A percentile compares a stretch with the other conserved stretches of the same genome.
These are phyloP conservation scores for Coemansia sp. DNA, from an alignment of 192 early-diverging fungal species.

Conservation along the genomic window DNA sequence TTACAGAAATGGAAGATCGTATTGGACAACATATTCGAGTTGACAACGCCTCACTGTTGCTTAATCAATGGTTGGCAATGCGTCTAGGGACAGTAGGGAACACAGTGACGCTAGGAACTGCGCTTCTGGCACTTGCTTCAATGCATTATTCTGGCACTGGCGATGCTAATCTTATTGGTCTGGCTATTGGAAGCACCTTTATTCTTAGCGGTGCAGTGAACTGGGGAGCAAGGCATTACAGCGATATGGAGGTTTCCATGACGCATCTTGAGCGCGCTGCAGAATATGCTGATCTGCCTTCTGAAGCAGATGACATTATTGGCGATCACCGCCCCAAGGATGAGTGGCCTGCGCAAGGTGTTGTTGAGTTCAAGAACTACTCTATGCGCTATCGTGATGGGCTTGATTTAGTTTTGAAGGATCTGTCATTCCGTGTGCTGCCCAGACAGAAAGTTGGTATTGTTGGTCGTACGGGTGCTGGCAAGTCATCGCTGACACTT, in stretches of 20 bases:
- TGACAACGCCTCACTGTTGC: conserved; percentile 66
- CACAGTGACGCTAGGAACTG: conserved; percentile 71
- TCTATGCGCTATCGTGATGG: no score
- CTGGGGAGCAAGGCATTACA: conserved; percentile 75
- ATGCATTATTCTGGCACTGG: conserved; percentile 52
- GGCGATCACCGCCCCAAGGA: conserved; percentile 21
- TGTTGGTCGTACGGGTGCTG: no score
- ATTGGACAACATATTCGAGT: conserved; percentile 76
- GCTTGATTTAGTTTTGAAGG: no score
- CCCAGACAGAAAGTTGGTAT: no score
- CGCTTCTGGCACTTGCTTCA: conserved; percentile 66
- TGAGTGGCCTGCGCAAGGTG: conserved; percentile 58
- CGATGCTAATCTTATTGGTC: conserved; percentile 69
- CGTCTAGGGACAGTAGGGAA: conserved; percentile 80
- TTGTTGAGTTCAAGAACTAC: no score
- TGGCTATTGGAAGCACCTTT: conserved; percentile 77
- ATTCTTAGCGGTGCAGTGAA: conserved; percentile 74
- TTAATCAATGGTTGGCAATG: conserved; percentile 72
- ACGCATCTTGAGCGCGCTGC: conserved; percentile 63
- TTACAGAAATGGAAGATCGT: conserved; percentile 60
- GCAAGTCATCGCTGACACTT: no score
- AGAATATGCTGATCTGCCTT: conserved; percentile 41
- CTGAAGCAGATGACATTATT: conserved; percentile 42
- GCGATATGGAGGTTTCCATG: conserved; percentile 67
- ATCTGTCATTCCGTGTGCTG: no score